Conservation (phyloP, 2,329 filamentous ascomycete genomes). For the Phyllosticta capitalensis region DNA sequence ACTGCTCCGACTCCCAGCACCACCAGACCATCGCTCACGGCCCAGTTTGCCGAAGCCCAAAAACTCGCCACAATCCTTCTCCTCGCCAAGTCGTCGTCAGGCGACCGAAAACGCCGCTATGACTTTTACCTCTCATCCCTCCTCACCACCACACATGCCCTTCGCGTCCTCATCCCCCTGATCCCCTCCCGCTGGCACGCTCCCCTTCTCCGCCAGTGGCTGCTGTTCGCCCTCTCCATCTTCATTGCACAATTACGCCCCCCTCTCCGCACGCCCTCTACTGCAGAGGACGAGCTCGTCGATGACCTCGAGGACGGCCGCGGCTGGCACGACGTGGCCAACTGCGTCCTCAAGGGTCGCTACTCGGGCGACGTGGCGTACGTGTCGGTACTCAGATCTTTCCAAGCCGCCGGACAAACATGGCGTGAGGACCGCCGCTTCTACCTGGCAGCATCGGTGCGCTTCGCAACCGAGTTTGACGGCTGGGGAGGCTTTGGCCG, state of each 20-base stretch:
- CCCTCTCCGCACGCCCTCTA: neutral
- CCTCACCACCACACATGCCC: conserved; percentile 76
- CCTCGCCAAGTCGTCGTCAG: conserved; percentile 45
- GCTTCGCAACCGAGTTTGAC: conserved; percentile 63
- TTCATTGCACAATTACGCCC: conserved; percentile 72
- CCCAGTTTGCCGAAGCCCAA: conserved; percentile 67
- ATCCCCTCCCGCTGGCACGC: conserved; percentile 66
- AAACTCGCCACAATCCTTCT: conserved; percentile 46
- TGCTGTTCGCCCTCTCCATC: conserved; percentile 68
- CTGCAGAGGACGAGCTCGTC: conserved; percentile 38
- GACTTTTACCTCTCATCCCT: conserved; percentile 79
- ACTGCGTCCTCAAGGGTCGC: conserved; percentile 58
- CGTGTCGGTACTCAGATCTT: conserved; percentile 61
- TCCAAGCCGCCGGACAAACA: conserved; percentile 63
- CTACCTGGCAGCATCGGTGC: conserved; percentile 59
- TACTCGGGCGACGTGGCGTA: conserved; percentile 70
- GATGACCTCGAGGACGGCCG: conserved; percentile 52
- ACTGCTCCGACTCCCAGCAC: conserved; percentile 2
- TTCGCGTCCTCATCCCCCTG: conserved; percentile 73
- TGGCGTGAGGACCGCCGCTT: conserved; percentile 61
- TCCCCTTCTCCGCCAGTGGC: conserved; percentile 74
- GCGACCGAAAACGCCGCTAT: conserved; percentile 43
- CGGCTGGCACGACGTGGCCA: conserved; percentile 67
- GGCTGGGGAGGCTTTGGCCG: conserved; percentile 51
- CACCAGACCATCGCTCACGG: conserved; percentile 33